Conservation (phyloP, 495 filamentous ascomycete species). For the Penicillium chermesinum region DNA sequence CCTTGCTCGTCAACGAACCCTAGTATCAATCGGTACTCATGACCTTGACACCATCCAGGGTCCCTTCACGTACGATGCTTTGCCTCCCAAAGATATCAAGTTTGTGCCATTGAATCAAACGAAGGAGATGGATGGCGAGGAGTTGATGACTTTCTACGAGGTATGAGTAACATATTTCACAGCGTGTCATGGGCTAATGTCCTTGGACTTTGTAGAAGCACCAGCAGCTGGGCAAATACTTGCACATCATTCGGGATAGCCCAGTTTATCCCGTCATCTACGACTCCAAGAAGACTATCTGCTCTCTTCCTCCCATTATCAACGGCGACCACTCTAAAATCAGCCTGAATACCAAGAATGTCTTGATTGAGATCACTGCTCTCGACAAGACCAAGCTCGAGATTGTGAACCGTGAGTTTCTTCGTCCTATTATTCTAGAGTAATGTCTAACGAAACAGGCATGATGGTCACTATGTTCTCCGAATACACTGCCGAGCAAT, state of each 20-base stretch:
- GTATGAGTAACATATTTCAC: conserved; percentile 30
- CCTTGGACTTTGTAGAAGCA: conserved; percentile 53
- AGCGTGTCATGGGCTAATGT: background rate
- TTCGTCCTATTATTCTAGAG: background rate
- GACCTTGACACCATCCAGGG: conserved; percentile 91
- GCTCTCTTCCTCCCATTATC: conserved; percentile 95
- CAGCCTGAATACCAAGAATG: conserved; percentile 76
- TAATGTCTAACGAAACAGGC: background rate
- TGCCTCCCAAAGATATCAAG: conserved; percentile 84
- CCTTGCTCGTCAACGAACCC: conserved; percentile 82
- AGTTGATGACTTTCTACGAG: conserved; percentile 94
- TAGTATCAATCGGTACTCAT: conserved; percentile 96
- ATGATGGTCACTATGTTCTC: conserved; percentile 98
- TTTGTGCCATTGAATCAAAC: conserved; percentile 90
- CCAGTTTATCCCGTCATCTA: conserved; percentile 96
- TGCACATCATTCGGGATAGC: conserved; percentile 90
- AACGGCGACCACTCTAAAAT: conserved; percentile 97
- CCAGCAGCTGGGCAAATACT: conserved; percentile 71
- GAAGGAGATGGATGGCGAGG: conserved; percentile 75
- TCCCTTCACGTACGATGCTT: conserved; percentile 94
- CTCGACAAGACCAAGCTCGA: conserved; percentile 95
- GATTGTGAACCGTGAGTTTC: conserved; percentile 66
- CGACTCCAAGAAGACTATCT: conserved; percentile 80
- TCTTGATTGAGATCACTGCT: conserved; percentile 97
- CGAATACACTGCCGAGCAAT: conserved; percentile 77